Evolutionary conservation across 257 asterid species (phyloP).

Genomic region (Thymus quinquecostatus): DNA sequence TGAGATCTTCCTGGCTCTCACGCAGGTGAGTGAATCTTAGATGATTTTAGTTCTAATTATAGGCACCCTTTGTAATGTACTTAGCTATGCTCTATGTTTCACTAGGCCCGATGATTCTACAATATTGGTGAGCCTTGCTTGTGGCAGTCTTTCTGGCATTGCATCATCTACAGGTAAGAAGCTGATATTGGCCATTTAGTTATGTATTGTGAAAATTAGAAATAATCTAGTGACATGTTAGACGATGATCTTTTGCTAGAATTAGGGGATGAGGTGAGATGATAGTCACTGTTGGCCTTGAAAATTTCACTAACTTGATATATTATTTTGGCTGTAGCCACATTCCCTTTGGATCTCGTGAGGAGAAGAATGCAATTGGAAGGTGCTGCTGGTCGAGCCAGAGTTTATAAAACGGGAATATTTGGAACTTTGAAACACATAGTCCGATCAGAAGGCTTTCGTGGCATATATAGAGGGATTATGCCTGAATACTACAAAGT

Average conservation of each 20-base stretch:
- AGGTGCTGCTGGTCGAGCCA: slow-evolving; percentile 89
- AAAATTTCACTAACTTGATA: background rate
- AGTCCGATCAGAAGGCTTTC: slow-evolving; percentile 67
- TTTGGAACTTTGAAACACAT: slow-evolving; percentile 73
- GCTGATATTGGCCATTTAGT: slow-evolving; percentile 8
- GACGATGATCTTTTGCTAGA: background rate
- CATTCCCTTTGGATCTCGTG: slow-evolving; percentile 93
- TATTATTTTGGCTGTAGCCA: slow-evolving; percentile 49
- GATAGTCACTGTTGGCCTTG: background rate
- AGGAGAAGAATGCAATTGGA: slow-evolving; percentile 96
- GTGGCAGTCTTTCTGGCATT: slow-evolving; percentile 95
- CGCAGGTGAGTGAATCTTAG: slow-evolving; percentile 49
- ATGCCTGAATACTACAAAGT: slow-evolving; percentile 95
- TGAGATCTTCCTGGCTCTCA: slow-evolving; percentile 66
- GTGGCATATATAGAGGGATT: slow-evolving; percentile 92
- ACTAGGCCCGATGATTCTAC: slow-evolving; percentile 81
- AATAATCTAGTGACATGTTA: background rate
- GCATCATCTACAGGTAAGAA: slow-evolving; percentile 87
- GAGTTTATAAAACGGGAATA: slow-evolving; percentile 77
- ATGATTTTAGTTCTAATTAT: background rate
- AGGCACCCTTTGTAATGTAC: background rate
- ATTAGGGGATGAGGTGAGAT: background rate
- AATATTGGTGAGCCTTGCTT: slow-evolving; percentile 74
- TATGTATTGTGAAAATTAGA: slow-evolving; percentile 1
- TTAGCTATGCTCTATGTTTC: slow-evolving; percentile 6